Conservation (phyloP, 2,329 filamentous ascomycete species). For the Cladosporium sp. region DNA sequence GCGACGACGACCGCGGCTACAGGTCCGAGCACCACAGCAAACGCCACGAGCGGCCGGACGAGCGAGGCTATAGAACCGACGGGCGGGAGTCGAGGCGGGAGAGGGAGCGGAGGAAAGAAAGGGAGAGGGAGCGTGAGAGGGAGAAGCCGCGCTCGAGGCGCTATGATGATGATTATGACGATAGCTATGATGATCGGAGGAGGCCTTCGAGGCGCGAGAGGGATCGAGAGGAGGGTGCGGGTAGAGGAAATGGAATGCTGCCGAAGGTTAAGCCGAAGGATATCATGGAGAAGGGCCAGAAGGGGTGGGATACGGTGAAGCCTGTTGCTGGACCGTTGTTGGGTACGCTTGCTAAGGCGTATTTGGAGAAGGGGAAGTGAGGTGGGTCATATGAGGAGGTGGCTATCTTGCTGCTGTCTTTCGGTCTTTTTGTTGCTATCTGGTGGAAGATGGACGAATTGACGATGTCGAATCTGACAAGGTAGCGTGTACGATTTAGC, state of each 20-base stretch:
- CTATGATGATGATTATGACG: constrained; percentile 1
- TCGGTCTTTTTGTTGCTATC: no score
- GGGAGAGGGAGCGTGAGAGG: constrained; percentile 3
- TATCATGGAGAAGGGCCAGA: constrained; percentile 14
- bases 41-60: not conserved
- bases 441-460: not conserved
- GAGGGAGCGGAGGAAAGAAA: constrained; percentile 7
- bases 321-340: constrained; percentile 13
- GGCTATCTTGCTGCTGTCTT: no score
- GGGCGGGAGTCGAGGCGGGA: constrained; percentile 12
- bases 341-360: constrained; percentile 12
- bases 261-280: constrained; percentile 12
- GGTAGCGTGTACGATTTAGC: no score
- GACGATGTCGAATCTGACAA: not conserved
- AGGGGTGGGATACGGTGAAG: constrained; percentile 13
- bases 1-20: constrained; percentile 11
- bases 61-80: constrained; percentile 13
- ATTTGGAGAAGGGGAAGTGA: constrained; percentile 11
- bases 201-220: not conserved
- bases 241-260: not conserved
- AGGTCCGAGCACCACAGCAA: constrained; percentile 9
- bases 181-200: constrained; percentile 4
- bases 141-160: not conserved
- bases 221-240: constrained; percentile 3
- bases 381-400: not conserved